A percentile compares a stretch with the other conserved stretches of the same genome.
Evolutionary conservation across 1,284 basidiomycete genomes (phyloP).

Genomic region (Ganoderma lingzhi): DNA sequence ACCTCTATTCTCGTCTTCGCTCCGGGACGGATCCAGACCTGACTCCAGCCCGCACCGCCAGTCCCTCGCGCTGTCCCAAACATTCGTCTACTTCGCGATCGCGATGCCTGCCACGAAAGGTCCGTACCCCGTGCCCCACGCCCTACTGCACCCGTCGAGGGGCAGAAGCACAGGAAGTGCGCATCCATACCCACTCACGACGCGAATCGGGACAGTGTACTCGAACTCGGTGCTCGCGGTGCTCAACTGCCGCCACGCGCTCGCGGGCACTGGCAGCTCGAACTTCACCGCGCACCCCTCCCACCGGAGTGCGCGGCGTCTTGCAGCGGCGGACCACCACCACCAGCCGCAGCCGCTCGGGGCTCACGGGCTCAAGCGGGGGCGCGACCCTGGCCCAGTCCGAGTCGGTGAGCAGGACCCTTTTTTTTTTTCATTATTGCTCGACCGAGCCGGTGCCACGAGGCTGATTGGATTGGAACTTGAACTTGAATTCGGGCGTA

Average conservation of each 20-base stretch:
- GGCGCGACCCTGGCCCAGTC: neutral
- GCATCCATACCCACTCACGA: neutral
- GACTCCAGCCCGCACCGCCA: neutral
- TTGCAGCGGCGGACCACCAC: neutral
- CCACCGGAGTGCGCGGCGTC: neutral
- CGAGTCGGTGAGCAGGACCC: neutral
- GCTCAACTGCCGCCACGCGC: constrained; percentile 7
- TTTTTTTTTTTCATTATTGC: neutral
- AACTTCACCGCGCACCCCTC: neutral
- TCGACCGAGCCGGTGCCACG: no score
- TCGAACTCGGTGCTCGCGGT: constrained; percentile 14
- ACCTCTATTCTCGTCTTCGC: neutral
- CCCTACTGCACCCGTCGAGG: neutral
- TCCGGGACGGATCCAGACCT: neutral
- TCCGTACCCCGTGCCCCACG: neutral
- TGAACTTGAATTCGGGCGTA: neutral
- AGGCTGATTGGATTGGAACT: no score
- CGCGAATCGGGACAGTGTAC: neutral
- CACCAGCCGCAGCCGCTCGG: neutral
- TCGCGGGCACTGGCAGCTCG: neutral
- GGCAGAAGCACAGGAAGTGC: neutral
- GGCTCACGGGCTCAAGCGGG: neutral
- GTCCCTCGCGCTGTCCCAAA: constrained; percentile 3
- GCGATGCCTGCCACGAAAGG: constrained; percentile 10
- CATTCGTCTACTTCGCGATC: constrained; percentile 10